These are phyloP conservation scores for Pyracantha coccinea DNA, from an alignment of 331 rosid genomes.

Conservation along the genomic window DNA sequence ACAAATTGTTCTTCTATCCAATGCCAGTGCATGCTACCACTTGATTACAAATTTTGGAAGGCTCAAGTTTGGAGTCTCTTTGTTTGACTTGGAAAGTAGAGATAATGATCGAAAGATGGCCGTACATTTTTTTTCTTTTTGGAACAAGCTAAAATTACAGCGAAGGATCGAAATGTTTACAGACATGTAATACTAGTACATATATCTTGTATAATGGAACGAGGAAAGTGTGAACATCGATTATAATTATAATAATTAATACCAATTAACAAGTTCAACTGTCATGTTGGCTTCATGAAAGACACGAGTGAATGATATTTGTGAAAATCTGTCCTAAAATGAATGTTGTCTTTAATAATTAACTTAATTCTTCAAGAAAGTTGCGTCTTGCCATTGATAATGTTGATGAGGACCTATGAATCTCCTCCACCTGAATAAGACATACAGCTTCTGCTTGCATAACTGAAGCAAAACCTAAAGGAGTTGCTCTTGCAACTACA, in stretches of 20 bases:
- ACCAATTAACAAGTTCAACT: too few species aligned
- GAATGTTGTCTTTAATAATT: not conserved
- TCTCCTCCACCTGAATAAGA: not conserved
- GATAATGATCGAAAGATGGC: not conserved
- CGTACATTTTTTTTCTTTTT: not conserved
- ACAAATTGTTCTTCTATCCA: constrained; percentile 2
- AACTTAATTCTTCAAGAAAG: not conserved
- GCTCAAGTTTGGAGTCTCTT: constrained; percentile 13
- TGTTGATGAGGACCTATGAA: not conserved
- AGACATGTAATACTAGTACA: too few species aligned
- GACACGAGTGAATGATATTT: too few species aligned
- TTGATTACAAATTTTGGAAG: not conserved
- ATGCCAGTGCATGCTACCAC: not conserved
- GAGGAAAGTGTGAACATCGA: not conserved
- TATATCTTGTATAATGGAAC: not conserved
- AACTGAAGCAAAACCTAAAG: not conserved
- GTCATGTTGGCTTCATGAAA: too few species aligned
- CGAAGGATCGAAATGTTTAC: not conserved
- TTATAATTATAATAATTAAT: too few species aligned
- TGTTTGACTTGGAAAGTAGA: constrained; percentile 28
- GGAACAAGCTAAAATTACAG: not conserved
- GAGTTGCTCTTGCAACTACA: not conserved
- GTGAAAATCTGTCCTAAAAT: not conserved
- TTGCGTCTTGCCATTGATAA: not conserved
- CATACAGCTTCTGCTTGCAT: not conserved